Percentiles rank a stretch among this genome's conserved stretches.
phyloP scores from a whole-genome alignment of 2,329 filamentous ascomycete species.

The Aspergillus fijiensis region DNA sequence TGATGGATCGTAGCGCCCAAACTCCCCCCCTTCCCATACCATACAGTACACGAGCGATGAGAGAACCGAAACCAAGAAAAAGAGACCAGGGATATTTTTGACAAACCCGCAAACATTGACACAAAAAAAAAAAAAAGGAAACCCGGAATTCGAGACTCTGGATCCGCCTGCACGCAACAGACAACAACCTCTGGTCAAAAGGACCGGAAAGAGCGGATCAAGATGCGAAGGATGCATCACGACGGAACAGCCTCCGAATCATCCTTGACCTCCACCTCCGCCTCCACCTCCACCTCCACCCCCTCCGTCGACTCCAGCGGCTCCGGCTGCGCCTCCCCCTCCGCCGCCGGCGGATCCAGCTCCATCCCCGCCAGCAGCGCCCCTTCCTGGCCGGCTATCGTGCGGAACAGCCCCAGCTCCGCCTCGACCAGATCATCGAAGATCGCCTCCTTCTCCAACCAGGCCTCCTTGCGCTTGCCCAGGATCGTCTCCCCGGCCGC shows the following conservation, averaged over 20 bases:
- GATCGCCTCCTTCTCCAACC: conserved; percentile 45
- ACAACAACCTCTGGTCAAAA: too few relatives aligned
- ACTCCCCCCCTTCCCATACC: neutral
- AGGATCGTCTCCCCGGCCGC: conserved; percentile 41
- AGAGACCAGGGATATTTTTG: neutral
- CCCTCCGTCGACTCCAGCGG: neutral
- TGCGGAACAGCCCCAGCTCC: conserved; percentile 38
- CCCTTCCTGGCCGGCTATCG: conserved; percentile 23
- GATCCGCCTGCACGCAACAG: too few relatives aligned
- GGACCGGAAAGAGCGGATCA: too few relatives aligned
- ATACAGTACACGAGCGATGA: neutral
- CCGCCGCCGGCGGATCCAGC: neutral
- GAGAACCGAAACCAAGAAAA: neutral
- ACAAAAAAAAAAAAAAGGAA: neutral
- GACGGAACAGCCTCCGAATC: neutral
- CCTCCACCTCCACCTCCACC: neutral
- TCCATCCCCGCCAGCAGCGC: neutral
- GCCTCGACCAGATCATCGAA: conserved; percentile 46
- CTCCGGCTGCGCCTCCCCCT: neutral
- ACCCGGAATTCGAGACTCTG: too few relatives aligned
- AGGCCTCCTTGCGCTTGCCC: conserved; percentile 39
- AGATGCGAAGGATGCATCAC: neutral
- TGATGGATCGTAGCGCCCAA: neutral
- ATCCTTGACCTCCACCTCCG: neutral
- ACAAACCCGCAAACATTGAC: neutral